Percentiles rank a stretch among this genome's conserved stretches.
Evolutionary conservation across 129 eudicot species (phyloP).

Genomic region (Gnaphalium uliginosum): DNA sequence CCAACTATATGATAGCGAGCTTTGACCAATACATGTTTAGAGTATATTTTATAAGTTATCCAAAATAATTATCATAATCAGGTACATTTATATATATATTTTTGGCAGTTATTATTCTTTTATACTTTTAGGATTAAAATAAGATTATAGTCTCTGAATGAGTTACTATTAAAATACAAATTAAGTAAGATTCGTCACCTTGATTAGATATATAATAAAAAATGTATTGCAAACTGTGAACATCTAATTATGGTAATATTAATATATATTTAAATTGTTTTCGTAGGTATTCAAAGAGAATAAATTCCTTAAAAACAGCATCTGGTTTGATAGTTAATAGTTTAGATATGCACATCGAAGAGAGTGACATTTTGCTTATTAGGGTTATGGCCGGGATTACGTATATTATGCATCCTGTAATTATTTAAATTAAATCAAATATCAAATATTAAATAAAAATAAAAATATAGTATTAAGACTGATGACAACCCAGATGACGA

Average conservation of each 20-base stretch:
- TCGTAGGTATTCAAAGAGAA: conserved; percentile 40
- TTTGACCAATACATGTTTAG: not conserved
- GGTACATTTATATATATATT: not conserved
- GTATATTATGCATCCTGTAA: not conserved
- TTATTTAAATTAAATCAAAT: not conserved
- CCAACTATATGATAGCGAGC: not conserved
- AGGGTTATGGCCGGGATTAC: conserved; percentile 10
- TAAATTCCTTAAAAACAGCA: conserved; percentile 36
- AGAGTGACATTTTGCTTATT: conserved; percentile 18
- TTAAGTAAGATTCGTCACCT: conserved; percentile 23
- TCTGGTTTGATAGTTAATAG: conserved; percentile 19
- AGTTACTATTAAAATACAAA: conserved; percentile 4
- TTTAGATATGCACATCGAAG: conserved; percentile 13
- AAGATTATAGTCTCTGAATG: conserved; percentile 28
- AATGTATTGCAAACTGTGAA: conserved; percentile 19
- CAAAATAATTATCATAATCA: conserved; percentile 5
- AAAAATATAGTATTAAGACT: not conserved
- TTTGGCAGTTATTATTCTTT: conserved; percentile 20
- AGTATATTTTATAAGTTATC: not conserved
- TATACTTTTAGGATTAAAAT: conserved; percentile 4
- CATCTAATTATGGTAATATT: conserved; percentile 19
- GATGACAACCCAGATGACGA: conserved; percentile 30
- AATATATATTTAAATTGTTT: conserved; percentile 20
- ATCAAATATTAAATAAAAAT: not conserved
- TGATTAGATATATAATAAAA: conserved; percentile 14